Conservation (phyloP, 106 monocot species). For the Acanthochlamys bracteata region DNA sequence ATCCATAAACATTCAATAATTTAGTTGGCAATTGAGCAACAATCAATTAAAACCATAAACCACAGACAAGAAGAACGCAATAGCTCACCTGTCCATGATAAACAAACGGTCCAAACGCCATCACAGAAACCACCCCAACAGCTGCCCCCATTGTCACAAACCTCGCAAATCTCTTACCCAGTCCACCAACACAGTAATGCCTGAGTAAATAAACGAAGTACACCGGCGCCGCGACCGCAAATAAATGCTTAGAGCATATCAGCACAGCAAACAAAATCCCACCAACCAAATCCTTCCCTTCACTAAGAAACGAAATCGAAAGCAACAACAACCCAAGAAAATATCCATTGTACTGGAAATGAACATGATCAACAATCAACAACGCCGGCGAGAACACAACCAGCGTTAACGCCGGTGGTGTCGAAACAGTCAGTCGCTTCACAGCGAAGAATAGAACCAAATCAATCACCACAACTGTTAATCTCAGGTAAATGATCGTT, state of each 20-base stretch:
- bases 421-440: conserved; percentile 17
- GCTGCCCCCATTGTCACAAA: conserved; percentile 48
- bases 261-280: conserved; percentile 57
- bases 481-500: conserved; percentile 52
- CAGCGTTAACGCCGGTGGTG: conserved; percentile 16
- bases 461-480: conserved; percentile 45
- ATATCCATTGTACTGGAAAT: conserved; percentile 93
- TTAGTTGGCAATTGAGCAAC: too few relatives aligned
- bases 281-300: conserved; percentile 63
- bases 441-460: conserved; percentile 35
- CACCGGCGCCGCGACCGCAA: conserved; percentile 78
- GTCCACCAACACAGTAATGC: conserved; percentile 61
- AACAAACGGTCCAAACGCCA: conserved; percentile 68
- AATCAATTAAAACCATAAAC: too few relatives aligned
- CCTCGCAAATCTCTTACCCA: conserved; percentile 26
- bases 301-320: conserved; percentile 45
- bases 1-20: too few relatives aligned
- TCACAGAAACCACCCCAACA: conserved; percentile 46
- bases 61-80: too few relatives aligned
- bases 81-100: conserved; percentile 72
- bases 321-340: conserved; percentile 59
- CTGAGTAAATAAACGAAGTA: conserved; percentile 82
- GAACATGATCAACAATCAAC: conserved; percentile 82
- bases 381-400: conserved; percentile 71
- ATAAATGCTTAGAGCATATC: conserved; percentile 91